phyloP scores from a whole-genome alignment of 2,329 filamentous ascomycete species.

The Aureobasidium uvarum region DNA sequence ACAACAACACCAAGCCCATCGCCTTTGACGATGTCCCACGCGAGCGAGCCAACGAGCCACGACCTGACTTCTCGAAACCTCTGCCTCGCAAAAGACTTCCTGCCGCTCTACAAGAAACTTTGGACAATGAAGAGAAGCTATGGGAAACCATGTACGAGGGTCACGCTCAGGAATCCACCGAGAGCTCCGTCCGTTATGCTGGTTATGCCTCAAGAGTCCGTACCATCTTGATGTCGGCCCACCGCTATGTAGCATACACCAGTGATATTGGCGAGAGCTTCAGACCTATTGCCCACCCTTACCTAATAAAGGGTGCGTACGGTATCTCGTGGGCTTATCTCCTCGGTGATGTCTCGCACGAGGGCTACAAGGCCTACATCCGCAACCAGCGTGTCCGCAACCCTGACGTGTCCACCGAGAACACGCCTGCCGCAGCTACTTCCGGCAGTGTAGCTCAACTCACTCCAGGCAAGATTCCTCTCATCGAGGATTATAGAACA shows the following conservation, averaged over 20 bases:
- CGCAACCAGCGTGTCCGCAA: conserved; percentile 75
- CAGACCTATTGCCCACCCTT: conserved; percentile 84
- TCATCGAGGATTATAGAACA: conserved; percentile 84
- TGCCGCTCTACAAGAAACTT: conserved; percentile 54
- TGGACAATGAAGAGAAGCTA: conserved; percentile 66
- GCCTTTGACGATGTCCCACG: conserved; percentile 42
- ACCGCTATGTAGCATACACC: conserved; percentile 96
- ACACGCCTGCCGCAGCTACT: conserved; percentile 29
- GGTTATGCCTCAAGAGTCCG: conserved; percentile 74
- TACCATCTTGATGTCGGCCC: conserved; percentile 76
- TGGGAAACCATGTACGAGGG: conserved; percentile 76
- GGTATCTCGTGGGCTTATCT: conserved; percentile 92
- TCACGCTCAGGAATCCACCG: conserved; percentile 74
- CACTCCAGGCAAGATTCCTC: conserved; percentile 55
- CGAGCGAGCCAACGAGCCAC: conserved; percentile 42
- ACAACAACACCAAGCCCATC: conserved; percentile 26
- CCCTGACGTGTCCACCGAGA: conserved; percentile 54
- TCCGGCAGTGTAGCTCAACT: conserved; percentile 24
- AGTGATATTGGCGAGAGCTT: conserved; percentile 95
- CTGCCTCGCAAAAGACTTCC: conserved; percentile 54
- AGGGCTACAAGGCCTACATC: conserved; percentile 93
- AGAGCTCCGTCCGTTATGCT: conserved; percentile 83
- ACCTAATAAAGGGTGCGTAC: conserved; percentile 77
- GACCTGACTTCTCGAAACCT: conserved; percentile 50
- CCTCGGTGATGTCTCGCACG: conserved; percentile 82